A percentile compares a stretch with the other conserved stretches of the same genome.
Conservation (phyloP, 1,284 basidiomycete genomes). For the Leccinum angustisporum region DNA sequence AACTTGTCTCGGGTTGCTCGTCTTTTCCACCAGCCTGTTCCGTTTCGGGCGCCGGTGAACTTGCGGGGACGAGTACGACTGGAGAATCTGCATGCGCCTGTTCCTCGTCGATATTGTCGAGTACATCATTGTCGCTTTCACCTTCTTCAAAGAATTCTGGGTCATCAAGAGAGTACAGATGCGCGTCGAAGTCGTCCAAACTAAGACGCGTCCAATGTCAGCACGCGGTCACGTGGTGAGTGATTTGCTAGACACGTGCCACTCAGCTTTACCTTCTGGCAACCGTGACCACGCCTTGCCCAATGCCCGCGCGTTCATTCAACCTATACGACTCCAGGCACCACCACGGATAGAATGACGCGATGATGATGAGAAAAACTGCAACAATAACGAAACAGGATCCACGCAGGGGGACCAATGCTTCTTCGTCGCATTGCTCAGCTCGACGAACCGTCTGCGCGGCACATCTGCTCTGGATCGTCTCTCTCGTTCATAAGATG, state of each 20-base stretch:
- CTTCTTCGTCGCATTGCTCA: no score
- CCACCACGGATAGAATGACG: no score
- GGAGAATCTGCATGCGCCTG: background rate
- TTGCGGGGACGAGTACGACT: conserved; percentile 19
- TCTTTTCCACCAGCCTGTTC: background rate
- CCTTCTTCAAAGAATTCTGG: conserved; percentile 3
- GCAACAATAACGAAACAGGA: no score
- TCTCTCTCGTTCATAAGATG: no score
- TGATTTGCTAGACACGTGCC: background rate
- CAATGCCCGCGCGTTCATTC: no score
- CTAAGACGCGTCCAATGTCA: conserved; percentile 4
- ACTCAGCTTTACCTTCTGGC: no score
- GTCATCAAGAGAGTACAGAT: conserved; percentile 22
- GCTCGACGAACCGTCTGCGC: no score
- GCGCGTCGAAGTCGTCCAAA: conserved; percentile 28
- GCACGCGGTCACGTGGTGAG: conserved; percentile 12
- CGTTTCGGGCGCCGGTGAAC: conserved; percentile 3
- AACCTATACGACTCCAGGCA: no score
- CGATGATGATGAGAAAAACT: no score
- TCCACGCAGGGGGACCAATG: no score
- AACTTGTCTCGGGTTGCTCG: background rate
- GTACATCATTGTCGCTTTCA: conserved; percentile 22
- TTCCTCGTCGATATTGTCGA: conserved; percentile 26
- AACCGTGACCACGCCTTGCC: no score
- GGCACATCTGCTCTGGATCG: no score